Base-by-base conservation (phyloP, 2,329 filamentous ascomycete genomes). In the Moelleriella libera region DNA sequence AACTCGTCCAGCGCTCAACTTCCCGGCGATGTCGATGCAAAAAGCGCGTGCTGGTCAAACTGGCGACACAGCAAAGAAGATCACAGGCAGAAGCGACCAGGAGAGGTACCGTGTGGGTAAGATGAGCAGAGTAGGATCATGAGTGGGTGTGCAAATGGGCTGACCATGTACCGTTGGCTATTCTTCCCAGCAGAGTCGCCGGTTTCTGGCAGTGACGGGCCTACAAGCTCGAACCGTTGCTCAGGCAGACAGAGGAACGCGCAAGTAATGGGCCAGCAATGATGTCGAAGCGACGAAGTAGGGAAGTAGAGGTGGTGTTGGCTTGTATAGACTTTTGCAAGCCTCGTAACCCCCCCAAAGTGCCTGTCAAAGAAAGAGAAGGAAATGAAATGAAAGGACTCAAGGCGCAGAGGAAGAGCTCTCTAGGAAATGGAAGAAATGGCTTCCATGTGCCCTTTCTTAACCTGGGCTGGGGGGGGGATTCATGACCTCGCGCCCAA, bases 111-210 rank as follows among this genome's bases (percentile, higher is more conserved):
- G 54, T 55, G 60, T 57, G 59, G 58, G 53, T 55, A 58, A 55
- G 51, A 55, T 51, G 55, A 49, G 56, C 53, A 54, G 47, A 57
- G 61, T 60, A 55, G 59, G 60, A 63, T 60, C 55, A 54, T 51
- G 53, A 58, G 60, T 63, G 62, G 62, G 52, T 60, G 58, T 56
- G 52, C 50, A 49, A 61, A 46, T 55, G 54, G 58, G 58, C 60
- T 58, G 61, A 57, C 58, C 53, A 53, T 55, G 55, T 54, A 58
- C 45, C 42, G 29, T 41, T 28, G n/a, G 14, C 40, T 6, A 28
- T 41, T 45, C 12, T 45, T 47, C 30, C 39, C 39, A 11, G 41
- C 39, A 47, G 41, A 48, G 30, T 45, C 41, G 41, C 40, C 40
- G 5, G 29, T 30, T 39, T 45, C 31, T 48, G 14, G 11, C n/a